These are phyloP conservation scores for Fibroporia radiculosa DNA, from an alignment of 768 basidiomycete genomes.

Conservation along the genomic window DNA sequence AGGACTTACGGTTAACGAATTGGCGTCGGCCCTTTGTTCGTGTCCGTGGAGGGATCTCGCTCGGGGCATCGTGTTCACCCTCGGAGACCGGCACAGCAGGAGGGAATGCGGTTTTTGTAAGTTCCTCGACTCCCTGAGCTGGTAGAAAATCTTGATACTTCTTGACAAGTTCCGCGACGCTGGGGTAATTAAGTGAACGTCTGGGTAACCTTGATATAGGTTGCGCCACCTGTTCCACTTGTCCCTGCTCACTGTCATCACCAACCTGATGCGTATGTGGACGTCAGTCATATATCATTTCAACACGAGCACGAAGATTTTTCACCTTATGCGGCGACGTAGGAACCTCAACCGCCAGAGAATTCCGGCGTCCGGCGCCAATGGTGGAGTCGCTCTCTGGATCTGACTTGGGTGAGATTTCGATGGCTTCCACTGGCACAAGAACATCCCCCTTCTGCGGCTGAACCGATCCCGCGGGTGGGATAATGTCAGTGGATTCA, in stretches of 20 bases:
- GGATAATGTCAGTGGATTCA: not conserved
- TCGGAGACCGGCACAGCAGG: slow-evolving; percentile 61
- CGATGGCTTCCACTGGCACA: not conserved
- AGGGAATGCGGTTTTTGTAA: slow-evolving; percentile 62
- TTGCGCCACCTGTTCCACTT: slow-evolving; percentile 19
- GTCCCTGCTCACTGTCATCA: slow-evolving; percentile 7
- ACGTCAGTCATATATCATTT: not conserved
- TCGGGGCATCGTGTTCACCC: slow-evolving; percentile 61
- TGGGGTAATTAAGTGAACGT: slow-evolving; percentile 45
- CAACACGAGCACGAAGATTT: not conserved
- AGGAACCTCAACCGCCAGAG: slow-evolving; percentile 5
- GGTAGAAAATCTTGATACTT: slow-evolving; percentile 76
- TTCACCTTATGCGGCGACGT: slow-evolving; percentile 4
- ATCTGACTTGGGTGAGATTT: slow-evolving; percentile 38
- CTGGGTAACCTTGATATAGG: slow-evolving; percentile 57
- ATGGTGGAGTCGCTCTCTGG: slow-evolving; percentile 83
- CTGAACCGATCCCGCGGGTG: not conserved
- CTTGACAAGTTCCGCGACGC: slow-evolving; percentile 80
- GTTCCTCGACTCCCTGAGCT: slow-evolving; percentile 61
- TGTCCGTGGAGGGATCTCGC: slow-evolving; percentile 25
- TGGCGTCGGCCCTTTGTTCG: slow-evolving; percentile 47
- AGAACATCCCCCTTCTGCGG: not conserved
- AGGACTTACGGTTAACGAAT: slow-evolving; percentile 42
- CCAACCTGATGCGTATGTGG: not conserved
- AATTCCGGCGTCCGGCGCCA: slow-evolving; percentile 36